Base-by-base conservation (phyloP, 108 stramenopile species). In the Fragilariopsis cylindrus region DNA sequence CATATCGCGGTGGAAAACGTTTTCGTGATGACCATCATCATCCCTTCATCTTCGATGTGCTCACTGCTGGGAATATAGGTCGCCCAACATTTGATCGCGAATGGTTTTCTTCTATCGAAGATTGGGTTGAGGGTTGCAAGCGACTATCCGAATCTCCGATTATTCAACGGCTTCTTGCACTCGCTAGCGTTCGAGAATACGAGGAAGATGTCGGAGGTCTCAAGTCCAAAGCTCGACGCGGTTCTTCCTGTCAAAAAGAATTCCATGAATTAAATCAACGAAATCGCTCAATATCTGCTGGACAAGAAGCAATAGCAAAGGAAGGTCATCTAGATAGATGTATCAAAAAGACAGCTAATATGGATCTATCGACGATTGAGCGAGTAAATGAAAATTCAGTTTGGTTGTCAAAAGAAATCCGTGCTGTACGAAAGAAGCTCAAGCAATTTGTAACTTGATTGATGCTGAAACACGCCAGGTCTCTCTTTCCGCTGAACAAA, bases 11-110 rank as follows among this genome's bases (percentile, higher is more conserved):
- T 2, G 77, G 57, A 13, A 69, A 54, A 43, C 52, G 30, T 8
- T 77, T 72, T 3, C 73, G 71, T 6, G 92, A 93, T 74, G 84
- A 66, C 42, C 40, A 46, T 6, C 84, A 88, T 66, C 92, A 93
- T 76, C 92, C 92, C 2, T 74, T 89, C 45, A 52, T 89, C 3
- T 52, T 77, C 9, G 80, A 81, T 58, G 45, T 75, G 16, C 49
- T 76, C 42, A 48, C 54, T 4, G 76, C 72, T 21, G 81, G 73
- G 45, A 73, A 73, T 47, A 54, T 64, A n/a, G 70, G 48, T 8
- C 69, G 57, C 21, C 62, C 73, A 9, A 52, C 73, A 3, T 77
- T 82, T 60, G 58, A 71, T 48, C 68, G 62, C 1, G 63, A 48
- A 1, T 82, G 75, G 76, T 50, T 77, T 30, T 77, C 70, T 7